Base-by-base conservation (phyloP, 495 filamentous ascomycete species). In the Xylaria scruposa region DNA sequence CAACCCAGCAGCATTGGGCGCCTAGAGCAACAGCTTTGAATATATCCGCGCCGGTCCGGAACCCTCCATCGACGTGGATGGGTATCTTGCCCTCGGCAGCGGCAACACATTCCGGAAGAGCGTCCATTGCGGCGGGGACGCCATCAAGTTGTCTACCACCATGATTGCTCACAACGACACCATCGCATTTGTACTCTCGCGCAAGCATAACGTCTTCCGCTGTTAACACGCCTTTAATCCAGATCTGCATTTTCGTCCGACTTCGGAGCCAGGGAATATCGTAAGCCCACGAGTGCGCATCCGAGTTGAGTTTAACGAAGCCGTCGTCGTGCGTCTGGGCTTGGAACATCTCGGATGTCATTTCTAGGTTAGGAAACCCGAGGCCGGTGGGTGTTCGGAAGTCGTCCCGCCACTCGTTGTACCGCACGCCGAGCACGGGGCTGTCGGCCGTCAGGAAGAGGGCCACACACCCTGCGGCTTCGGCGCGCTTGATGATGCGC, bases 11-110 rank as follows among this genome's bases (percentile, higher is more conserved):
- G 49, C 74, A 76, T 38, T 82, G 73, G 0, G 84, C 84, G 3
- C 84, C 84, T 13, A 86, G 68, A 6, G 83, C 83, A n/a, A 86
- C 36, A 0, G 84, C 84, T 63, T 85, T 85, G 78, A 85, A 84
- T 10, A 85, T 77, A 65, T 85, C 83, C 3, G 78, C 76, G 3
- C 83, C 83, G 40, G 73, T 74, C 24, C 83, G 70, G 29, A 85
- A 79, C 3, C 83, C 83, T 4, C 82, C 82, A 68, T 78, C 77
- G 24, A 85, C 61, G 24, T 67, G 63, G 13, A 80, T 44, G 13
- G 59, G 66, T 40, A 81, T 72, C 56, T 72, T 81, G 58, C 86
- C 79, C 0, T 56, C 70, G 0, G 78, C 85, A 3, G 79, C 82
- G 2, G 75, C 75, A 2, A 79, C 83, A 49, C 81, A 83, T 65